Base-by-base conservation (phyloP, 2,329 filamentous ascomycete species). In the Capronia americana region DNA sequence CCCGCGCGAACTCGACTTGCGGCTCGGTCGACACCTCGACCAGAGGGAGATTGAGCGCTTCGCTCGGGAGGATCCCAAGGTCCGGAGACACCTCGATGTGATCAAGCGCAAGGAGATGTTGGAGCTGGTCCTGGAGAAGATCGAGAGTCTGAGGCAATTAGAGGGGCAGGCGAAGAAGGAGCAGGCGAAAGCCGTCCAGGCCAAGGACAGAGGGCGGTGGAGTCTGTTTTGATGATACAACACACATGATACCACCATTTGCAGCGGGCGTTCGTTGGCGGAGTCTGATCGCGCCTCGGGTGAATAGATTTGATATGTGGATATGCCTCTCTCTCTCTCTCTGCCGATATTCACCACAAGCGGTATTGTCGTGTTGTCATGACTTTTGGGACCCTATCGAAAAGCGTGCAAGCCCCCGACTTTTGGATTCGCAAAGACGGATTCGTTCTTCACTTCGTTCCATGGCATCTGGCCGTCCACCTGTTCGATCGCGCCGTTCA, bases 61-160 rank as follows among this genome's bases (percentile, higher is more conserved):
- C 73, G 95, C 95, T 2, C 88, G 92, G 61, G 95, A 99, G 79
- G 96, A 99, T 75, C 91, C 92, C 20, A 95, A 94, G 79, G 90
- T 99, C 69, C 86, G 90, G 69, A 86, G 90, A 56, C 96, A 99
- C 77, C 84, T 99, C 51, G 96, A 99, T 73, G 89, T 98, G 26
- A 96, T 98, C 71, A 87, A 89, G 69, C 86, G 93, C 71, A 99
- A 99, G 80, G 93, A 97, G 74, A 84, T 97, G 66, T 85, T 99
- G 4, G 94, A 99, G 81, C 83, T 97, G 63, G 95, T 97, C 4
- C 83, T 99, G 32, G 90, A 92, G 76, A 98, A 99, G 84, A 98
- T 99, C 87, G 93, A 98, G 77, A 90, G 92, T 65, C 80, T 99
- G 73, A 85, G 92, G 66, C 90, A 93, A 74, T 82, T 99, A 8